Base-by-base conservation (phyloP, 768 basidiomycete species). In the Butyriboletus loyo region DNA sequence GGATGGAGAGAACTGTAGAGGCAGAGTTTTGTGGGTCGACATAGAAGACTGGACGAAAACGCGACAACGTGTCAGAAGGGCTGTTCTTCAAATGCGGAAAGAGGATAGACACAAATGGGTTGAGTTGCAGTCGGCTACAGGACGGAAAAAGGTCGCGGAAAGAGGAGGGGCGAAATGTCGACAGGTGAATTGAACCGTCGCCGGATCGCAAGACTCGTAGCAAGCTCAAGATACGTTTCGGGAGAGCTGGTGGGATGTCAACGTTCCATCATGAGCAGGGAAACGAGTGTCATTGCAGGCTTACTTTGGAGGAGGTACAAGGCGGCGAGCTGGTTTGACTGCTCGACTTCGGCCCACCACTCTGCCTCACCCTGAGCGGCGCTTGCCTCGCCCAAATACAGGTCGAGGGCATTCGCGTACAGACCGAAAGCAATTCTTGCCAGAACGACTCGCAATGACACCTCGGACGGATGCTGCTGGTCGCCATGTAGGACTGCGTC, bases 271-370 rank as follows among this genome's bases (percentile, higher is more conserved):
- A 8, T 1, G 52, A 10, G 24, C 8, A 43, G 36, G 32, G 24
- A 42, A 27, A 25, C 19, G 38, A 14, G 22, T 10, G 21, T 5
- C 22, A 17, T 24, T 1, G 38, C 6, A 74, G 11, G 27, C 85
- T 60, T 63, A 95, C 92, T 89, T 73, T 94, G 89, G 2, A 95
- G 56, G 25, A 95, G 74, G 68, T 88, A 92, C 63, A 80, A 72
- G 4, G 78, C 77, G 10, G 86, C 76, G 19, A 75, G 78, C 46
- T 70, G 58, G 25, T 74, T 63, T 4, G 87, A 91, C 30, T 82
- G 77, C 56, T 86, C 84, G 37, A 88, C 66, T 27, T 83, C 78
- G 15, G 78, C 77, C 94, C 94, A 98, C 87, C 89, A 97, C 40
- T 88, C 82, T 19, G 89, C 83, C 61, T 93, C 90, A 7, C 76